Evolutionary conservation across 495 filamentous ascomycete genomes (phyloP).

Genomic region (Podospora bellae-mahoneyi): DNA sequence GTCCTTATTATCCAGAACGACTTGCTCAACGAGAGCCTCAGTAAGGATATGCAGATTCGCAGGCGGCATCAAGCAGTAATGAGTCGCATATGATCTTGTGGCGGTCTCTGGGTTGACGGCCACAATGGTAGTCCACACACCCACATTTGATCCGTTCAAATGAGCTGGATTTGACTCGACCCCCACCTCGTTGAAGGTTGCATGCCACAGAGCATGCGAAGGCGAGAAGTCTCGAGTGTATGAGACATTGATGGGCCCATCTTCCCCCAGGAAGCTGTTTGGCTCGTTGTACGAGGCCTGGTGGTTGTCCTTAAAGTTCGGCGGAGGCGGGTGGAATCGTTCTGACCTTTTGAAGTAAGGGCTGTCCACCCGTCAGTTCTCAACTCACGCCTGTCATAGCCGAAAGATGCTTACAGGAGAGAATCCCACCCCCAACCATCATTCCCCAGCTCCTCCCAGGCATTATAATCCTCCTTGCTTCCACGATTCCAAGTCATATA

Average conservation of each 20-base stretch:
- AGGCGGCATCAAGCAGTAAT: conserved; percentile 37
- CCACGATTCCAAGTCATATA: conserved; percentile 58
- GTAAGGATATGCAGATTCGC: conserved; percentile 44
- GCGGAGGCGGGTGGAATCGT: conserved; percentile 42
- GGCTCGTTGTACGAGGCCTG: conserved; percentile 29
- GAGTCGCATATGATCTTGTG: conserved; percentile 47
- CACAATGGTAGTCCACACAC: conserved; percentile 45
- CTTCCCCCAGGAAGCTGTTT: conserved; percentile 34
- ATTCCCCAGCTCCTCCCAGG: conserved; percentile 55
- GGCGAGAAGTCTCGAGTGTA: conserved; percentile 43
- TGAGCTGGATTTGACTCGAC: conserved; percentile 40
- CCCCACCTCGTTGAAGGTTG: conserved; percentile 41
- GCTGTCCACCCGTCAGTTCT: conserved; percentile 21
- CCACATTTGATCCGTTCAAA: conserved; percentile 43
- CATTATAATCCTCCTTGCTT: conserved; percentile 53
- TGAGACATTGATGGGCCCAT: conserved; percentile 44
- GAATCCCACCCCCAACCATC: conserved; percentile 57
- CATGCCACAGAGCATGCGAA: conserved; percentile 49
- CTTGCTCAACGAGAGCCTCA: conserved; percentile 35
- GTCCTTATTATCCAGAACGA: conserved; percentile 30
- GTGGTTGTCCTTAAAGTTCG: conserved; percentile 31
- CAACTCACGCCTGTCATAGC: conserved; percentile 2
- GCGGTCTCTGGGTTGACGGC: conserved; percentile 37
- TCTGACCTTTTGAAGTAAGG: conserved; percentile 51
- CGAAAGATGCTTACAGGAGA: conserved; percentile 35